Evolutionary conservation across 495 filamentous ascomycete genomes (phyloP), one percentile per base, ranked within the genome.

Genomic region (Glarea lozoyensis): DNA sequence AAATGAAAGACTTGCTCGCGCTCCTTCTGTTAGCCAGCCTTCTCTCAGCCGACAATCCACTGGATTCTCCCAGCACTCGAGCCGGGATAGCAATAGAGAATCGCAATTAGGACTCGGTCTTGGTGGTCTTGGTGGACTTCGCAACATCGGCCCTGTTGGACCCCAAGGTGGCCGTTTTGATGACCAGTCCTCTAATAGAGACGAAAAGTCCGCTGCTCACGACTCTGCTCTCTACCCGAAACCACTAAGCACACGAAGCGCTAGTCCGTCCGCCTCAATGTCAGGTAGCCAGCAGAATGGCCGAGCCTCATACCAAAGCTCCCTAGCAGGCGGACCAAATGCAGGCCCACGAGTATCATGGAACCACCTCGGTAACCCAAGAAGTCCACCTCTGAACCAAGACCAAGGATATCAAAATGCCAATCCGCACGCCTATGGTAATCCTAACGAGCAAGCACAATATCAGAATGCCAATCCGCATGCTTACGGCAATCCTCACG

Each of bases 331-430:
- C 10, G 15, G 32, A 5, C 32, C 10, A 29, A 7, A 25, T 13
- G n/a, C 11, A 7, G 38, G 42, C n/a, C 27, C 30, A 16, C 23
- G 42, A 22, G 37, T 50, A 4, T 50, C 48, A 19, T 50, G 48
- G 48, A 27, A 45, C 2, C 32, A 27, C 20, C 37, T 50, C n/a
- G 38, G 20, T 20, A 21, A 18, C n/a, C 27, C 10, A 21, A 6
- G 16, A 16, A 42, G 18, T 21, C 38, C 38, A 10, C 30, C 38
- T 15, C 27, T 30, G 38, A 12, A 10, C 1, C 9, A 4, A 31
- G 18, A 2, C n/a, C 22, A 41, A 6, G 25, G 25, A 13, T 19
- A 39, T 19, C 38, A 42, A 19, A n/a, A 42, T 13, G n/a, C 23
- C 24, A 10, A 16, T 12, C 39, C 22, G 16, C 21, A 42, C 15